Percentiles rank a stretch among this genome's conserved stretches.
Conservation (phyloP, 331 rosid species). For the Rosa hybrid region DNA sequence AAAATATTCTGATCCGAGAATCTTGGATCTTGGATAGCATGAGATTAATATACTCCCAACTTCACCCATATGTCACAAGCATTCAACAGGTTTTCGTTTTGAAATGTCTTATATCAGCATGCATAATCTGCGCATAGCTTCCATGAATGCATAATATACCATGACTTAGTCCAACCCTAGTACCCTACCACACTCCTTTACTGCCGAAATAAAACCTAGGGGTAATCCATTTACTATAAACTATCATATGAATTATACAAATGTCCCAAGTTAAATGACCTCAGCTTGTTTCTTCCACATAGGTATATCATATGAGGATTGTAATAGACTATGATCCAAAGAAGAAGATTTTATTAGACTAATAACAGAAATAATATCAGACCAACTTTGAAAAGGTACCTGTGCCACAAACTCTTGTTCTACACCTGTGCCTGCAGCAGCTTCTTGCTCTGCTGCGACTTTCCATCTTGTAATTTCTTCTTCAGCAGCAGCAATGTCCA, state of each 20-base stretch:
- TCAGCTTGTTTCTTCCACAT: background rate
- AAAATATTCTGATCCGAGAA: background rate
- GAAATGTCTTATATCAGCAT: background rate
- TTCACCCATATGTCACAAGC: conserved; percentile 5
- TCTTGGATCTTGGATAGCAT: background rate
- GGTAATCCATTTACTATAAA: background rate
- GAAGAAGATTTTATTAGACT: background rate
- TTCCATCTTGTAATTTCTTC: conserved; percentile 99
- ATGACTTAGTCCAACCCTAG: background rate
- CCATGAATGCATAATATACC: background rate
- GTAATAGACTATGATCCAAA: background rate
- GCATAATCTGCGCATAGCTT: background rate
- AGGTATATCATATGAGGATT: background rate
- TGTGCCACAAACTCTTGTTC: conserved; percentile 86
- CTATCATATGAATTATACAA: background rate
- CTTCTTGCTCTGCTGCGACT: conserved; percentile 98
- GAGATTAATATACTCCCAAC: background rate
- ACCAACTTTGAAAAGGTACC: conserved; percentile 47
- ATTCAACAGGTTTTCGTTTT: background rate
- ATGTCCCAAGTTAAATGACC: conserved; percentile 4
- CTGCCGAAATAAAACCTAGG: background rate
- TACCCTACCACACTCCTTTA: background rate
- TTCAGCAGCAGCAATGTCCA: conserved; percentile 97
- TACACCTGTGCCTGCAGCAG: conserved; percentile 92
- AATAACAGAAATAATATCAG: background rate